Base-by-base conservation (phyloP, 73 alveolate species). In the Uronychia binucleata region DNA sequence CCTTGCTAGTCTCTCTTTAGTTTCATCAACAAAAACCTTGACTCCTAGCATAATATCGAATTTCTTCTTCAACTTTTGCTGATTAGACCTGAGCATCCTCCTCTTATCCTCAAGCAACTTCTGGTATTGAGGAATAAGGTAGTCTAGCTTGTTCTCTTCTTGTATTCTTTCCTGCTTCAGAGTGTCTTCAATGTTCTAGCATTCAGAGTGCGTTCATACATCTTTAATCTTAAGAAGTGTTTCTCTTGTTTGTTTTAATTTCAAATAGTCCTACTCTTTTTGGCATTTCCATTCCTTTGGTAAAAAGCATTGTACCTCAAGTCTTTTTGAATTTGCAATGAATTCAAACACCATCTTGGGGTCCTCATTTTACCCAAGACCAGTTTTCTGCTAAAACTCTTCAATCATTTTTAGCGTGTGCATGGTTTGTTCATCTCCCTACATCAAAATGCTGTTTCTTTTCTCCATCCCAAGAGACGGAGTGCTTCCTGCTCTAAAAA, bases 301-400 rank as follows among this genome's bases (percentile, higher is more conserved):
- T n/a, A 13, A 31, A 30, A 58, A 35, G 32, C 75, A 58, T 31
- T 81, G 80, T 57, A 58, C 28, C 1, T 14, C 30, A 59, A 83
- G 27, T 75, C 90, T 83, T 28, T 83, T 57, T 31, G n/a, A 75
- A 34, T 33, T 83, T 8, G 30, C n/a, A 5, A 28, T 33, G 34
- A 74, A 83, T 26, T 33, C 78, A 11, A 83, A 60, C 26, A 83
- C 74, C 58, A 60, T 29, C n/a, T 74, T 35, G 33, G 26, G 31
- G 58, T 83, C 74, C 30, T 83, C 83, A 26, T 60, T 83, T 13
- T 57, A 5, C 33, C 30, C 35, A 5, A 35, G 46, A 0, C 84
- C 84, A 0, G 79, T 77, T 5, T 32, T 26, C 32, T 31, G 33
- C 74, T 76, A 26, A 25, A 74, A 60, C 1, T 25, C n/a, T 25